Conservation (phyloP, 2,329 filamentous ascomycete genomes). For the Aspergillus candidus region DNA sequence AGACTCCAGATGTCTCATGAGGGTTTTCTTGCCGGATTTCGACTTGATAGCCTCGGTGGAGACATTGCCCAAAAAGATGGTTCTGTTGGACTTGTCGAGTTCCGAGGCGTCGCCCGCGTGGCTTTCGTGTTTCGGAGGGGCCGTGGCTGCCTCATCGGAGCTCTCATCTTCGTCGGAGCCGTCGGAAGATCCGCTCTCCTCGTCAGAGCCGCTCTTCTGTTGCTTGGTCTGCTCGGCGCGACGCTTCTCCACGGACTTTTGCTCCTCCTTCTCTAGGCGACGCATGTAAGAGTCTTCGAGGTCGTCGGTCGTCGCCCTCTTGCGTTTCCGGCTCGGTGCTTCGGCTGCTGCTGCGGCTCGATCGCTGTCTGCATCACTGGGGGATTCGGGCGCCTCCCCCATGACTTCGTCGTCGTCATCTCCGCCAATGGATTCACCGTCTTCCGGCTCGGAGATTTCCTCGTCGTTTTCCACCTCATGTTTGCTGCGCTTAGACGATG, state of each 20-base stretch:
- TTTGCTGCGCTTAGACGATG: slow-evolving; percentile 13
- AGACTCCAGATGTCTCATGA: slow-evolving; percentile 71
- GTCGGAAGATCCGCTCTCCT: slow-evolving; percentile 37
- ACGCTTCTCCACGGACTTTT: slow-evolving; percentile 31
- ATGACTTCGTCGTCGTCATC: slow-evolving; percentile 33
- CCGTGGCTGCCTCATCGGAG: slow-evolving; percentile 21
- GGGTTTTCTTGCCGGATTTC: slow-evolving; percentile 70
- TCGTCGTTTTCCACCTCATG: slow-evolving; percentile 12
- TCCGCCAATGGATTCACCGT: slow-evolving; percentile 11
- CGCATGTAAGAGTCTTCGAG: slow-evolving; percentile 42
- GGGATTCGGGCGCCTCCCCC: slow-evolving; percentile 39
- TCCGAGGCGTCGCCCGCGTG: slow-evolving; percentile 44
- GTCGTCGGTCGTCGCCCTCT: slow-evolving; percentile 47
- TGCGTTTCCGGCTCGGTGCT: slow-evolving; percentile 44
- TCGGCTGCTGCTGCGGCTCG: slow-evolving; percentile 14
- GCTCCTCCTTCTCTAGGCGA: slow-evolving; percentile 39
- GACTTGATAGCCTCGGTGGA: slow-evolving; percentile 75
- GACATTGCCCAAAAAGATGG: slow-evolving; percentile 89
- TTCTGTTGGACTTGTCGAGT: slow-evolving; percentile 78
- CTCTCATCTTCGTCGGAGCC: slow-evolving; percentile 28
- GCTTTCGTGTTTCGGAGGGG: slow-evolving; percentile 36
- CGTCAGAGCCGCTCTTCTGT: slow-evolving; percentile 33
- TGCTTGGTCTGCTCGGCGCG: slow-evolving; percentile 34
- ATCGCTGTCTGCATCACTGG: slow-evolving; percentile 48
- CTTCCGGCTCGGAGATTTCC: slow-evolving; percentile 23